Conservation (phyloP, 768 basidiomycete species). For the Amanita exitialis region DNA sequence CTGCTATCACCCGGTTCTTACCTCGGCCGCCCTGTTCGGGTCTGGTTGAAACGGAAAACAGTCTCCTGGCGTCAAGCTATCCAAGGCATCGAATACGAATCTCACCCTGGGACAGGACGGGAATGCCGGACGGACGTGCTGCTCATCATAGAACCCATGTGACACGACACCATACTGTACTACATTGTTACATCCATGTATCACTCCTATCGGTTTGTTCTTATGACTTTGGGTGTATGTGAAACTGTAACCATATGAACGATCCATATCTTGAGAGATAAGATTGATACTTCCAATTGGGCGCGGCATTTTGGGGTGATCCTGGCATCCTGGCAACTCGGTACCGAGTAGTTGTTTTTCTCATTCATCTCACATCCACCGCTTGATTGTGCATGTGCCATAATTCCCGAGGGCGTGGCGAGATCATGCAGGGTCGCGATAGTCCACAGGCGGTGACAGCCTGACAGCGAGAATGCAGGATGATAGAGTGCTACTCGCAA, state of each 20-base stretch:
- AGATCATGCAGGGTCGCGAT: too few species aligned
- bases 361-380: too few species aligned
- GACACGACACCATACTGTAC: not conserved
- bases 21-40: not conserved
- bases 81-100: slow-evolving; percentile 21
- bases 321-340: too few species aligned
- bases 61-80: slow-evolving; percentile 28
- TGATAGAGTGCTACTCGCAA: too few species aligned
- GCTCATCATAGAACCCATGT: slow-evolving; percentile 6
- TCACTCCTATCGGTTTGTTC: not conserved
- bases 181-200: not conserved
- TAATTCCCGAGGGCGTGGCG: too few species aligned
- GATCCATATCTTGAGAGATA: too few species aligned
- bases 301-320: too few species aligned
- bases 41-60: slow-evolving; percentile 7
- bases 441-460: too few species aligned
- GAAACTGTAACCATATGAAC: not conserved
- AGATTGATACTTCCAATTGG: too few species aligned
- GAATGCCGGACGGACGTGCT: slow-evolving; percentile 9
- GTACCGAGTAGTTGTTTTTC: too few species aligned
- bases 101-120: slow-evolving; percentile 17
- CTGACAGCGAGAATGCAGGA: too few species aligned
- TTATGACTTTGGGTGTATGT: not conserved
- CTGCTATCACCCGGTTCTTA: not conserved
- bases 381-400: too few species aligned